Conservation (phyloP, 192 early-diverging fungal species). For the Podila epigama region DNA sequence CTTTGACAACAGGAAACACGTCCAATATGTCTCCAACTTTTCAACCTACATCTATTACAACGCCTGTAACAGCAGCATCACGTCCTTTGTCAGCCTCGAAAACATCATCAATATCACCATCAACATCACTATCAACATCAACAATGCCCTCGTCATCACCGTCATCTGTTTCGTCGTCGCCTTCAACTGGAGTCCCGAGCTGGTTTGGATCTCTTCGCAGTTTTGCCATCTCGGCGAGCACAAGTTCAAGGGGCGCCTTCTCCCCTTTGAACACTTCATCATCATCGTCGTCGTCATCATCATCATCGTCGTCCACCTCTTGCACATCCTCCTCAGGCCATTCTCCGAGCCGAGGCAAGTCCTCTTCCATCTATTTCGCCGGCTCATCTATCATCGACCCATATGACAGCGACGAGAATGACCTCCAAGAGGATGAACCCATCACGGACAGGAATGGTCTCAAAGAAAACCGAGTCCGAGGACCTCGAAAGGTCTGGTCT, state of each 20-base stretch:
- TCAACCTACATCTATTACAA: no score
- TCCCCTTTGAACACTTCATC: constrained; percentile 16
- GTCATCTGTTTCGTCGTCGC: neutral
- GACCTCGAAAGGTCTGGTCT: constrained; percentile 29
- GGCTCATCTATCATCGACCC: constrained; percentile 2
- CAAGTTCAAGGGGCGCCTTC: constrained; percentile 34
- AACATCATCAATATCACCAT: no score
- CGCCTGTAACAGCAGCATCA: no score
- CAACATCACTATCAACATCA: no score
- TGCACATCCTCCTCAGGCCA: constrained; percentile 6
- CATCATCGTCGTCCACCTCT: neutral
- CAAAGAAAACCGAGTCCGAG: constrained; percentile 37
- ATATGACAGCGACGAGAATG: constrained; percentile 6
- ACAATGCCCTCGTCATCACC: neutral
- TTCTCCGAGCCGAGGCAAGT: constrained; percentile 15
- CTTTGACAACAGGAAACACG: no score
- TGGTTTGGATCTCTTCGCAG: constrained; percentile 43
- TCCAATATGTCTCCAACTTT: no score
- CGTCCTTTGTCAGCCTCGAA: no score
- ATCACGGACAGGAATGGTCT: constrained; percentile 30
- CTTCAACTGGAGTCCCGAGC: constrained; percentile 9
- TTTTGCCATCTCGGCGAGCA: constrained; percentile 29
- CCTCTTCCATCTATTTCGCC: constrained; percentile 36
- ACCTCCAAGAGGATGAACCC: constrained; percentile 16
- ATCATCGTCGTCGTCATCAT: constrained; percentile 2